Evolutionary conservation across 768 basidiomycete species (phyloP), one percentile per base, ranked within the genome.

Genomic region (Trametes meyenii): DNA sequence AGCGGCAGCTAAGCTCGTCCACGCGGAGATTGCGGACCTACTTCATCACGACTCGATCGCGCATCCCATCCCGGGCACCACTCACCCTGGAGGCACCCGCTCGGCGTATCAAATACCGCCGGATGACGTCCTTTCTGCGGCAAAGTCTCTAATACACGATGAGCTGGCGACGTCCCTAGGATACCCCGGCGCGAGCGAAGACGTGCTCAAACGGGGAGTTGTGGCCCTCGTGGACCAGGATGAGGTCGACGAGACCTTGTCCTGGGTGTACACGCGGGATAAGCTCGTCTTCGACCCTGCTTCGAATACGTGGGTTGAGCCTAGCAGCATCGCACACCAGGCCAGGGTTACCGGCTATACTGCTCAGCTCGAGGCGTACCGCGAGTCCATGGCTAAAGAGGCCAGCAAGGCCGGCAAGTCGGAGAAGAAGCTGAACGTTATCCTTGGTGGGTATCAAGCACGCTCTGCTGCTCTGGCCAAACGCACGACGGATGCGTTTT

Each of bases 371-470:
- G 79, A 84, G 7, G 79, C 85, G 52, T 79, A 80, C 56, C 85
- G 88, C 26, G 87, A 88, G 16, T 73, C 76, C 51, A 94, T 99
- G 88, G 76, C 85, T 36, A 86, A 84, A 70, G 91, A 96, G 70
- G 90, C 92, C 0, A 83, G 80, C 55, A 93, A 90, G 71, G 89
- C 91, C 0, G 74, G 83, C 21, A 98, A 97, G 78, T 71, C 81
- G 5, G 96, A 98, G 80, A 97, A 95, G 84, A 96, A 94, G 73
- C 83, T 98, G 11, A 83, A 80, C 10, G 85, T 94, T 59, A 83
- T 84, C 14, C 84, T 98, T 2, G 95, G 95, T n/a, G 97, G 97
- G 10, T 98, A 98, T 73, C 85, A 92, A 70, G 82, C 83, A 40
- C 85, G 96, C 11, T 86, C 86, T 29, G 81, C 81, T 69, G 83